These are phyloP conservation scores for Yamadazyma siamensis DNA, from an alignment of 1,139 yeast species.

Conservation along the genomic window DNA sequence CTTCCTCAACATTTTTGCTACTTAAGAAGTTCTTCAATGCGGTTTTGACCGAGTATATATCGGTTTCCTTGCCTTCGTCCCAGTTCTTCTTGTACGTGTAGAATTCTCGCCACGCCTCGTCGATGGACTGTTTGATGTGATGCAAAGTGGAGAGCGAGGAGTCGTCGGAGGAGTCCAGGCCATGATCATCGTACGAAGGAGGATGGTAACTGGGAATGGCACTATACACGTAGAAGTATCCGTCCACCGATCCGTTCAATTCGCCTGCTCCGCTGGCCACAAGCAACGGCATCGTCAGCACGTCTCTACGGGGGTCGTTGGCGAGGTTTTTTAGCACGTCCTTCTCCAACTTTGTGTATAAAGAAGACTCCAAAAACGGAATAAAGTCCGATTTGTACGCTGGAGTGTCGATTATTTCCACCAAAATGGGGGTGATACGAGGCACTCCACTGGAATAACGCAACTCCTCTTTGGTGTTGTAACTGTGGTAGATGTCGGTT, in stretches of 20 bases:
- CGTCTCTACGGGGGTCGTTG: slow-evolving; percentile 61
- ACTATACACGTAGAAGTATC: slow-evolving; percentile 65
- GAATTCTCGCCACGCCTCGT: slow-evolving; percentile 74
- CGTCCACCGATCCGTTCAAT: slow-evolving; percentile 69
- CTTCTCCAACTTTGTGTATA: slow-evolving; percentile 58
- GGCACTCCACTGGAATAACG: slow-evolving; percentile 28
- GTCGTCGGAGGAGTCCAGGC: background rate
- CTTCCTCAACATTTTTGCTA: slow-evolving; percentile 23
- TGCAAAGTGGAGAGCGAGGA: slow-evolving; percentile 40
- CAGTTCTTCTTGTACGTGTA: slow-evolving; percentile 50
- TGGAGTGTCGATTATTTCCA: slow-evolving; percentile 73
- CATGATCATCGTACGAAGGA: slow-evolving; percentile 37
- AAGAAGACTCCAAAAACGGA: slow-evolving; percentile 70
- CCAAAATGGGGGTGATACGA: slow-evolving; percentile 51
- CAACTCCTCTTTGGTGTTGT: slow-evolving; percentile 15
- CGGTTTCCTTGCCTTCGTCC: slow-evolving; percentile 64
- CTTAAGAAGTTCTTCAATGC: slow-evolving; percentile 60
- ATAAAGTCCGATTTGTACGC: slow-evolving; percentile 66
- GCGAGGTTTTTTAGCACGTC: slow-evolving; percentile 61
- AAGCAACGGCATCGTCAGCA: slow-evolving; percentile 61
- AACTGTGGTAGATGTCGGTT: slow-evolving; percentile 25
- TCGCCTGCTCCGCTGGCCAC: slow-evolving; percentile 80
- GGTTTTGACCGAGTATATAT: slow-evolving; percentile 55
- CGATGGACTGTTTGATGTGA: slow-evolving; percentile 40
- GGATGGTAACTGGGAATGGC: slow-evolving; percentile 60